Evolutionary conservation across 768 basidiomycete genomes (phyloP).

Genomic region (Fomitopsis serialis): DNA sequence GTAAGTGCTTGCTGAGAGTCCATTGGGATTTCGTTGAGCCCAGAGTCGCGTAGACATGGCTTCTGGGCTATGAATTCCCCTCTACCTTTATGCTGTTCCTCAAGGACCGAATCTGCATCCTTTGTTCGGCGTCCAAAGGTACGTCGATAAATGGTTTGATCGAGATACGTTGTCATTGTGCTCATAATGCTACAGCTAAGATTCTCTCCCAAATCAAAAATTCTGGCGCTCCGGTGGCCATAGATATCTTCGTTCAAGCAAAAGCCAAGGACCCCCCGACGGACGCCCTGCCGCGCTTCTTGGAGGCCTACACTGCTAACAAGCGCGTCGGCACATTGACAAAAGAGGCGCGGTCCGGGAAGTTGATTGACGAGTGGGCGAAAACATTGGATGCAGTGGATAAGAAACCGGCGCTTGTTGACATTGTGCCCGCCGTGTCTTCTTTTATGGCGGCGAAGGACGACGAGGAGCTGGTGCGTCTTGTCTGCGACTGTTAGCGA

Average conservation of each 20-base stretch:
- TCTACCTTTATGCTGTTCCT: slow-evolving; percentile 86
- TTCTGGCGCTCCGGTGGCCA: slow-evolving; percentile 46
- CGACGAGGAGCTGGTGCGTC: slow-evolving; percentile 79
- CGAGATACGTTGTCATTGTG: slow-evolving; percentile 2
- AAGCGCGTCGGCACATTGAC: slow-evolving; percentile 67
- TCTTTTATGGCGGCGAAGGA: slow-evolving; percentile 85
- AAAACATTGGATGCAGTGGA: slow-evolving; percentile 47
- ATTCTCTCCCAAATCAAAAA: slow-evolving; percentile 75
- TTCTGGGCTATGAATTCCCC: slow-evolving; percentile 96
- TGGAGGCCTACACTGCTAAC: slow-evolving; percentile 53
- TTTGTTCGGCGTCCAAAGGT: slow-evolving; percentile 92
- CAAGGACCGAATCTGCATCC: slow-evolving; percentile 67
- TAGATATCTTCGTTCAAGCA: slow-evolving; percentile 76
- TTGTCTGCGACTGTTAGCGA: not conserved
- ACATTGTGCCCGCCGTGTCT: slow-evolving; percentile 74
- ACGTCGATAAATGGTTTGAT: slow-evolving; percentile 9
- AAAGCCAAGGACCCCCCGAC: slow-evolving; percentile 75
- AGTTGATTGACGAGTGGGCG: slow-evolving; percentile 85
- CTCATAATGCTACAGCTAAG: slow-evolving; percentile 52
- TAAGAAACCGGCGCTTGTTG: slow-evolving; percentile 68
- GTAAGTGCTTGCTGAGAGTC: slow-evolving; percentile 37
- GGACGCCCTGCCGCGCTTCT: slow-evolving; percentile 68
- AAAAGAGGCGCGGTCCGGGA: slow-evolving; percentile 85
- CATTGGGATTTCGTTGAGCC: not conserved
- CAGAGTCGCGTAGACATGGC: slow-evolving; percentile 67